These are phyloP conservation scores for Kurtzmaniella natalensis DNA, from an alignment of 1,139 yeast species.

Conservation along the genomic window DNA sequence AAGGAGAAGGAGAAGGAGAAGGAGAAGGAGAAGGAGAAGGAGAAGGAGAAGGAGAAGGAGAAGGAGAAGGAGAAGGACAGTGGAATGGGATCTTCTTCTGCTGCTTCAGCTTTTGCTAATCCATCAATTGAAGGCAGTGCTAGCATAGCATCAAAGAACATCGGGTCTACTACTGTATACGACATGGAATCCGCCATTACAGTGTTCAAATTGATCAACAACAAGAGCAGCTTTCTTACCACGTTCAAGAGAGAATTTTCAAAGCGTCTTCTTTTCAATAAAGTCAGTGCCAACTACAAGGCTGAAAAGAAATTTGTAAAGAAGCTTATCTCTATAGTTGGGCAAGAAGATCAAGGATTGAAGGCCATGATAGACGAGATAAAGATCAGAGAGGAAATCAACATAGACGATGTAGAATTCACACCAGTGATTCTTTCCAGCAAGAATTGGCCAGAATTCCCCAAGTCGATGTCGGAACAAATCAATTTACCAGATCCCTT, in stretches of 20 bases:
- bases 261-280: conserved; percentile 28
- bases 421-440: conserved; percentile 31
- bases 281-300: conserved; percentile 14
- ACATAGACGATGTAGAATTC: conserved; percentile 18
- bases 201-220: conserved; percentile 32
- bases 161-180: too few species aligned
- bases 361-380: conserved; percentile 34
- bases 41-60: neutral
- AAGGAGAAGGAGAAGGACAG: conserved; percentile 8
- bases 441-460: conserved; percentile 41
- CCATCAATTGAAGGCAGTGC: too few species aligned
- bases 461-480: conserved; percentile 19
- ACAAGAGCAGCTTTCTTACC: conserved; percentile 30
- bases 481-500: conserved; percentile 16
- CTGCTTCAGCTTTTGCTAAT: too few species aligned
- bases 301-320: conserved; percentile 25
- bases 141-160: too few species aligned
- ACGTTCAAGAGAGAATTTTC: conserved; percentile 35
- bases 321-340: conserved; percentile 22
- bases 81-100: conserved; percentile 11
- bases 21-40: conserved; percentile 3
- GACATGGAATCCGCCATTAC: conserved; percentile 20
- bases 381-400: neutral
- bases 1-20: conserved; percentile 9
- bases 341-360: conserved; percentile 32